Conservation (phyloP, 345 rosid genomes). For the Populus davidiana region DNA sequence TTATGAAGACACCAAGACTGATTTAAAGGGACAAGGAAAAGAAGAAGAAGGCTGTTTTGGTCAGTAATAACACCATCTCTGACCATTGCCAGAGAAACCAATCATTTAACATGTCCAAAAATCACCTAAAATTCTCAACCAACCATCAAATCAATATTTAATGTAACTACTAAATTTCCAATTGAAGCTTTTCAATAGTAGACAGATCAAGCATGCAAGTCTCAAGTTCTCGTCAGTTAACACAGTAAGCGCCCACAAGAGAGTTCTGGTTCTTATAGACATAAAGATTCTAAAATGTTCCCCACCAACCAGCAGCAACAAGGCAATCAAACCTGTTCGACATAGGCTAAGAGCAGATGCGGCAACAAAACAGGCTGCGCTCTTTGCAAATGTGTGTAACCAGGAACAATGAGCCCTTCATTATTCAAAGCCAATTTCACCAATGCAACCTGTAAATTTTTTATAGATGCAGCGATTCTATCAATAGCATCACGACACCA, state of each 20-base stretch:
- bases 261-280: slow-evolving; percentile 3
- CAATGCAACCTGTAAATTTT: slow-evolving; percentile 58
- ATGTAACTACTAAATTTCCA: neutral
- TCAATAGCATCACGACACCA: slow-evolving; percentile 98
- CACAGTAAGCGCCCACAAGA: neutral
- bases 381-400: slow-evolving; percentile 92
- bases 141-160: neutral
- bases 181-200: neutral
- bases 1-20: no score
- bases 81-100: neutral
- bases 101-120: neutral
- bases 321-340: slow-evolving; percentile 63
- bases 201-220: neutral
- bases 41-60: neutral
- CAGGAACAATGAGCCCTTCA: slow-evolving; percentile 73
- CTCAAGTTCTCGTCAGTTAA: neutral
- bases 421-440: slow-evolving; percentile 71
- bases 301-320: neutral
- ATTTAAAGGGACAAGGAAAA: neutral
- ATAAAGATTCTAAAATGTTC: neutral
- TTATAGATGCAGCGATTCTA: slow-evolving; percentile 39
- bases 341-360: slow-evolving; percentile 80
- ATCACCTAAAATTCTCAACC: neutral
- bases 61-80: neutral
- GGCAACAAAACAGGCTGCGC: slow-evolving; percentile 90